These are phyloP conservation scores for Neurospora sp. DNA, from an alignment of 495 filamentous ascomycete genomes.

Conservation along the genomic window DNA sequence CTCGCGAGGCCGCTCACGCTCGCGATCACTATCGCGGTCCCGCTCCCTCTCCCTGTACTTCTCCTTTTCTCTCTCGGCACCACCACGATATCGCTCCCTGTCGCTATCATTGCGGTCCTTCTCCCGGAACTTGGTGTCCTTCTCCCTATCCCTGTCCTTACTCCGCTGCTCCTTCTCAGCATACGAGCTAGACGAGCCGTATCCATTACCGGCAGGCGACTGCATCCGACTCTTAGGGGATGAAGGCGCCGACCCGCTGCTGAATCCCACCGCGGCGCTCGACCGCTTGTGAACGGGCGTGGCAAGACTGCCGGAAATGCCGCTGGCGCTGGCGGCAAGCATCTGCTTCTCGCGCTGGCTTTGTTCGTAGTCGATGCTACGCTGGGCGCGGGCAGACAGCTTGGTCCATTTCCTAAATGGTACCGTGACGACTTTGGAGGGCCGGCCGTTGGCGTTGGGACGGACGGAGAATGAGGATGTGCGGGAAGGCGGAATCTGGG, in stretches of 20 bases:
- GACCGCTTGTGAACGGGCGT: background rate
- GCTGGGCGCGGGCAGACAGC: conserved; percentile 3
- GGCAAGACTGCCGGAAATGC: background rate
- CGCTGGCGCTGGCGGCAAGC: background rate
- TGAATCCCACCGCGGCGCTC: background rate
- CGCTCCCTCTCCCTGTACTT: background rate
- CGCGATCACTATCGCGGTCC: background rate
- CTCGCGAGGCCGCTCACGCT: background rate
- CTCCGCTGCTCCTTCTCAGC: background rate
- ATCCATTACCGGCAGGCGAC: background rate
- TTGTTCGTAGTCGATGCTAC: background rate
- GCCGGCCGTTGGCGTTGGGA: conserved; percentile 9
- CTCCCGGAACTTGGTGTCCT: background rate
- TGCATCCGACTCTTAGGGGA: background rate
- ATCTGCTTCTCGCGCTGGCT: background rate
- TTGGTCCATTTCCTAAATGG: conserved; percentile 10
- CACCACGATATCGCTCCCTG: background rate
- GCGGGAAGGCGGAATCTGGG: background rate
- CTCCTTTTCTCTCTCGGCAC: background rate
- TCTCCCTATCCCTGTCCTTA: background rate
- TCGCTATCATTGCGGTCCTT: background rate
- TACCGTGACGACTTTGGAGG: conserved; percentile 15
- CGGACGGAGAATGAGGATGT: background rate
- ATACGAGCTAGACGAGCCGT: background rate
- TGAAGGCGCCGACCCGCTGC: background rate